Conservation (phyloP, 2,329 filamentous ascomycete species). For the Cordyceps pruinosa region DNA sequence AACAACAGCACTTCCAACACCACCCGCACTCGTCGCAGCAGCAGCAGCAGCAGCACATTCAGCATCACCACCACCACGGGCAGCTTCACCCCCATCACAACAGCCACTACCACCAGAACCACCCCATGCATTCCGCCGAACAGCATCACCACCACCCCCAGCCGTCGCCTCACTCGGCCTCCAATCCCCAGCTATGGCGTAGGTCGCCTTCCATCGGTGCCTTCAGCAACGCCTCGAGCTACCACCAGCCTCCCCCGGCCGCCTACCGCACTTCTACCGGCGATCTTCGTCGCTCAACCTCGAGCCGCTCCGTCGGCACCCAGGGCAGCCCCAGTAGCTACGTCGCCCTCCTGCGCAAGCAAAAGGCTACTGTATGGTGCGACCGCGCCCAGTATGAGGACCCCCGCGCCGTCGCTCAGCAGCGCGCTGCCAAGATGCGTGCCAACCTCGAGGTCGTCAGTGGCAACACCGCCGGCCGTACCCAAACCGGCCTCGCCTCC, state of each 20-base stretch:
- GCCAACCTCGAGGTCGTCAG: slow-evolving; percentile 79
- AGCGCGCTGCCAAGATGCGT: slow-evolving; percentile 78
- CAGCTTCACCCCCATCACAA: slow-evolving; percentile 5
- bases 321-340: slow-evolving; percentile 55
- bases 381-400: slow-evolving; percentile 91
- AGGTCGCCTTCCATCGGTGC: slow-evolving; percentile 61
- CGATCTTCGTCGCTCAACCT: slow-evolving; percentile 70
- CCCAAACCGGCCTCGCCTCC: slow-evolving; percentile 55
- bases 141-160: slow-evolving; percentile 26
- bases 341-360: slow-evolving; percentile 89
- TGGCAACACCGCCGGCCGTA: slow-evolving; percentile 42
- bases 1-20: neutral
- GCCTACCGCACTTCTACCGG: slow-evolving; percentile 48
- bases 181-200: slow-evolving; percentile 35
- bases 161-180: slow-evolving; percentile 25
- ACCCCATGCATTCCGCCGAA: slow-evolving; percentile 3
- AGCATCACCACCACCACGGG: slow-evolving; percentile 13
- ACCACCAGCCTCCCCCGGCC: slow-evolving; percentile 50
- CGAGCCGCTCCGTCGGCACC: slow-evolving; percentile 61
- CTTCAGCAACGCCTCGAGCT: slow-evolving; percentile 64
- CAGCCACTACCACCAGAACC: neutral
- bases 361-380: slow-evolving; percentile 98
- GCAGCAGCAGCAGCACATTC: neutral
- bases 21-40: neutral
- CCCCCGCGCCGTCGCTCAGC: slow-evolving; percentile 72